Base-by-base conservation (phyloP, 2,329 filamentous ascomycete species). In the Neocatenulostroma microsporum region DNA sequence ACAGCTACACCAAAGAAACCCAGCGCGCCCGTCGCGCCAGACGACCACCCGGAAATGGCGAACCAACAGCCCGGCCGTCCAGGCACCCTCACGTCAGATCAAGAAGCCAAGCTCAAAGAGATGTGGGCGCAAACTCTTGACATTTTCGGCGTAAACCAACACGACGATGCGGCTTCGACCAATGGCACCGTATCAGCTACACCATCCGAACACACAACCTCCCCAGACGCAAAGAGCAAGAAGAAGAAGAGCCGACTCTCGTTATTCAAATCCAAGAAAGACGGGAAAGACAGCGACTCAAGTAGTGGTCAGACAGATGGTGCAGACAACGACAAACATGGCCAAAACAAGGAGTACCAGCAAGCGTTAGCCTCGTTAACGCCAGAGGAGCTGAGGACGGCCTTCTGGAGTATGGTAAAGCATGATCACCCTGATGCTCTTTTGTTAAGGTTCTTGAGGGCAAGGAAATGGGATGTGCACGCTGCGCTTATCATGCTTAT, bases 391-490 rank as follows among this genome's bases (percentile, higher is more conserved):
- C 76, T 98, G 47, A 78, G 87, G 35, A 69, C 72, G 12, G 80
- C 87, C 0, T 83, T 96, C 56, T 96, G 91, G 91, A 74, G 68
- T 48, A 94, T 95, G 86, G 76, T 89, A 40, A 98, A 96, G 68
- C 82, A 91, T 53, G 91, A 98, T 56, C 78, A 96, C 57, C 91
- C 91, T 0, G 91, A 98, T 63, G 82, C 81, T 2, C 68, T 93
- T 13, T 66, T 89, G 12, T 66, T 94, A 39, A 78, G 87, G 27
- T 94, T 94, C 61, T 68, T 94, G 39, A 73, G 87, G 34, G 87
- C 87, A n/a, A 74, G 87, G 30, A 94, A 94, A 63, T 98, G 91
- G 91, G 86, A 98, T 56, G 79, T 94, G n/a, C 82, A 94, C 34
- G 87, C 86, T 58, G 91, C 91, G 3, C 71, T 96, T 18, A 74